Percentiles rank a stretch among this genome's conserved stretches.
Evolutionary conservation across 23 red algal species (phyloP).

Genomic region (Gracilaria caudata): DNA sequence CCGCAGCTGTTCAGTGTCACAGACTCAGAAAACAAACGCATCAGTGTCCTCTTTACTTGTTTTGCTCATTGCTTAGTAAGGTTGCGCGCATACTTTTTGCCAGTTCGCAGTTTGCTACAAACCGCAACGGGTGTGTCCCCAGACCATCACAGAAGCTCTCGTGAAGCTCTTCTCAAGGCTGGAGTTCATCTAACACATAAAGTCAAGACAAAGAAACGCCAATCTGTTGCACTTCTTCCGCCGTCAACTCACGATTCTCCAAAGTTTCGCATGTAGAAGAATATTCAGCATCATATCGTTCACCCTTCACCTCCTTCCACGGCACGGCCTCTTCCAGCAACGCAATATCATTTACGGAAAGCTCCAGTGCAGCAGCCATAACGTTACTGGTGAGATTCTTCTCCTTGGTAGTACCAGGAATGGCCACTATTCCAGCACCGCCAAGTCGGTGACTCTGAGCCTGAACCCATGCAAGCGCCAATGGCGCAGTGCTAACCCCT

Average conservation of each 20-base stretch:
- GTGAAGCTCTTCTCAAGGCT: too few relatives aligned
- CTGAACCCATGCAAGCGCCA: constrained; percentile 67
- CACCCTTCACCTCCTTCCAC: constrained; percentile 36
- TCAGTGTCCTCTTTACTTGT: too few relatives aligned
- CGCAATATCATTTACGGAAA: constrained; percentile 46
- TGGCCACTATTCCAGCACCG: constrained; percentile 39
- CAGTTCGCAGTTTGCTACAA: too few relatives aligned
- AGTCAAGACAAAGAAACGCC: neutral
- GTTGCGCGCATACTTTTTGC: too few relatives aligned
- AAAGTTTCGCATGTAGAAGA: constrained; percentile 46
- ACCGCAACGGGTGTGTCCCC: too few relatives aligned
- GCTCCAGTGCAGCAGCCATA: constrained; percentile 11
- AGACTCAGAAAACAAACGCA: too few relatives aligned
- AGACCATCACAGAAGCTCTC: too few relatives aligned
- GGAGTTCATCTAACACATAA: too few relatives aligned
- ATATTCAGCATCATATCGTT: constrained; percentile 40
- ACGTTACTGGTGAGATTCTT: constrained; percentile 57
- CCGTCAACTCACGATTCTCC: constrained; percentile 49
- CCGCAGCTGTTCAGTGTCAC: too few relatives aligned
- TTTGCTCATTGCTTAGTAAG: too few relatives aligned
- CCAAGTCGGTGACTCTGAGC: constrained; percentile 21
- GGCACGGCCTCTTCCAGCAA: constrained; percentile 43
- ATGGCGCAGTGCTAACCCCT: constrained; percentile 40
- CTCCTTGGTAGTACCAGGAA: constrained; percentile 76
- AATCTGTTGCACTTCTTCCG: constrained; percentile 14